Conservation (phyloP, 805 yeast genomes). For the Starmerella lactis-condensi region DNA sequence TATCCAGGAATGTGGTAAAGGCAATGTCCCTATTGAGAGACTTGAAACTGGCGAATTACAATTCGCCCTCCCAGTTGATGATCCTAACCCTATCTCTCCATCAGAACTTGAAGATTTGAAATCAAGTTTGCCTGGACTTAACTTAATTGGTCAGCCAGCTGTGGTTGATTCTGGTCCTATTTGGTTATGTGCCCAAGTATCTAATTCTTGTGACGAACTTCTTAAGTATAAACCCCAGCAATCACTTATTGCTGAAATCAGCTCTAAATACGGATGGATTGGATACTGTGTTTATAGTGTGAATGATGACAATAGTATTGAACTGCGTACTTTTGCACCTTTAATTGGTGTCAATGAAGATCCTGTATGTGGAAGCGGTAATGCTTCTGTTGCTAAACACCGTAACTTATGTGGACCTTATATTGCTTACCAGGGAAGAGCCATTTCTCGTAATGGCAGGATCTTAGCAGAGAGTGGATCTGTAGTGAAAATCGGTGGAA, state of each 20-base stretch:
- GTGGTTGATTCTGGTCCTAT: constrained; percentile 8
- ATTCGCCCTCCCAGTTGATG: constrained; percentile 5
- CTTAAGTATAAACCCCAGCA: constrained; percentile 4
- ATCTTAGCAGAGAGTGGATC: constrained; percentile 5
- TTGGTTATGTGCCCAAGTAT: constrained; percentile 7
- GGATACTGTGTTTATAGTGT: constrained; percentile 10
- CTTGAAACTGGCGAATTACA: constrained; percentile 19
- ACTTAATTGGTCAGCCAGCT: constrained; percentile 1
- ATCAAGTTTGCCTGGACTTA: constrained; percentile 1
- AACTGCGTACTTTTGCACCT: constrained; percentile 13
- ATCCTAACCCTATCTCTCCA: constrained; percentile 1
- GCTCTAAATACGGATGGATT: background rate
- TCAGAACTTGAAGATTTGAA: background rate
- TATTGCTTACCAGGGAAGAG: constrained; percentile 12
- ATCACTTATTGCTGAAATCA: constrained; percentile 1
- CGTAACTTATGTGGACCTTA: constrained; percentile 4
- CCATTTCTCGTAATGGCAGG: constrained; percentile 12
- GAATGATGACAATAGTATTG: constrained; percentile 3
- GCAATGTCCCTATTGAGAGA: constrained; percentile 26
- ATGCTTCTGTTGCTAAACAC: constrained; percentile 15
- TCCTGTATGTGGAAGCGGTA: constrained; percentile 17
- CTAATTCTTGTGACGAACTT: constrained; percentile 1
- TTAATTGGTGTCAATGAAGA: constrained; percentile 8
- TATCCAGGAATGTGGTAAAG: constrained; percentile 14
- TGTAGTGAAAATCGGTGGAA: constrained; percentile 12